A percentile compares a stretch with the other conserved stretches of the same genome.
phyloP scores from a whole-genome alignment of 495 filamentous ascomycete species.

The Geopyxis carbonaria region DNA sequence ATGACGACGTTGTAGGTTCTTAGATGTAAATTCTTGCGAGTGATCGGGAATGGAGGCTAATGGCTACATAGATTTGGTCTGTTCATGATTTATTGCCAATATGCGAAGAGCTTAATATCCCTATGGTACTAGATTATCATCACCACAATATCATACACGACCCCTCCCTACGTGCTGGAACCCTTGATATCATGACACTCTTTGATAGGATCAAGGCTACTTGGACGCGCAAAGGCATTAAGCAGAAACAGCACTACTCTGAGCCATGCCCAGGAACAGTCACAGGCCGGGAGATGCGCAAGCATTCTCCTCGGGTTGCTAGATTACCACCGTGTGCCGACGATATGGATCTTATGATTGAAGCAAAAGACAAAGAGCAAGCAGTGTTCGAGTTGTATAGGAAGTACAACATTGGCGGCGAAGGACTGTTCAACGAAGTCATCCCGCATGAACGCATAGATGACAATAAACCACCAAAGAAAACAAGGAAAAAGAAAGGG shows the following conservation, averaged over 20 bases:
- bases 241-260: conserved; percentile 91
- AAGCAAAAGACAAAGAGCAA: conserved; percentile 97
- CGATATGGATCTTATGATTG: conserved; percentile 92
- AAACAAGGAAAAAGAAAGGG: conserved; percentile 25
- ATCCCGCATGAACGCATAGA: conserved; percentile 60
- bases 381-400: conserved; percentile 89
- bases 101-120: conserved; percentile 86
- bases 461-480: conserved; percentile 49
- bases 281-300: conserved; percentile 57
- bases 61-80: conserved; percentile 39
- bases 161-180: conserved; percentile 58
- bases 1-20: conserved; percentile 60
- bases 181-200: conserved; percentile 56
- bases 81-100: conserved; percentile 83
- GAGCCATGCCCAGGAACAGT: conserved; percentile 61
- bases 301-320: conserved; percentile 62
- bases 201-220: conserved; percentile 62
- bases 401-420: conserved; percentile 61
- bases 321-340: conserved; percentile 65
- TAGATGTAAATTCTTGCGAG: background rate
- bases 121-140: conserved; percentile 81
- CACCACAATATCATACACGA: conserved; percentile 93
- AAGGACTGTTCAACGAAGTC: conserved; percentile 55
- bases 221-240: conserved; percentile 75
- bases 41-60: background rate